Evolutionary conservation across 257 asterid species (phyloP).

Genomic region (Plantago major): DNA sequence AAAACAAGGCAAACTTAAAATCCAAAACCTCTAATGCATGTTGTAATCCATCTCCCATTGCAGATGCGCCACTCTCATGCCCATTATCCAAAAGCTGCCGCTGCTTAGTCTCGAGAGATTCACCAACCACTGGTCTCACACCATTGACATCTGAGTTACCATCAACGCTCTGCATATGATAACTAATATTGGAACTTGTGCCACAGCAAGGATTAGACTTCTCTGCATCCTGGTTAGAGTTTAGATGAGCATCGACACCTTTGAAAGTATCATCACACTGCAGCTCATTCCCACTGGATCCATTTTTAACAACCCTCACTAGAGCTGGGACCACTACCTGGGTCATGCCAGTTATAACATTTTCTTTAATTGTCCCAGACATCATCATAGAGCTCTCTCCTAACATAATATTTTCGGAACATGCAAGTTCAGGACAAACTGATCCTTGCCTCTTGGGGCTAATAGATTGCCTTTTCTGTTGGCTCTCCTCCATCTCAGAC

Average conservation of each 20-base stretch:
- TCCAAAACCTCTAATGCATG: conserved; percentile 74
- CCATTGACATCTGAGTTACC: conserved; percentile 22
- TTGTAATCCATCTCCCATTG: conserved; percentile 46
- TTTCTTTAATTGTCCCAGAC: conserved; percentile 24
- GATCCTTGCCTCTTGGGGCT: conserved; percentile 46
- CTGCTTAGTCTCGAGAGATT: conserved; percentile 26
- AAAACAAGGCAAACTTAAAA: conserved; percentile 36
- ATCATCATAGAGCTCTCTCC: conserved; percentile 25
- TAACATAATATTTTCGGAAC: conserved; percentile 29
- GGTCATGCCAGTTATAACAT: conserved; percentile 4
- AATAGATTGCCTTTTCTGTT: conserved; percentile 44
- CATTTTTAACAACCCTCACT: conserved; percentile 2
- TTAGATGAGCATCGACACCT: conserved; percentile 17
- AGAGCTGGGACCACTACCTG: no score
- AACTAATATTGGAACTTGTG: conserved; percentile 21
- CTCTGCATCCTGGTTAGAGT: conserved; percentile 22
- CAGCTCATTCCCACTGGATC: conserved; percentile 14
- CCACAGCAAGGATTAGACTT: conserved; percentile 31
- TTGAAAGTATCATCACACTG: conserved; percentile 19
- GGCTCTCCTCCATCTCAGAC: conserved; percentile 33
- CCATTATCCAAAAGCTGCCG: conserved; percentile 35
- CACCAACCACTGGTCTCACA: conserved; percentile 24
- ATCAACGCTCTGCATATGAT: conserved; percentile 10
- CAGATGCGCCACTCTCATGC: conserved; percentile 34
- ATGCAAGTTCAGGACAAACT: conserved; percentile 21